Evolutionary conservation across 441 rosid genomes (phyloP), one percentile per base, ranked within the genome.

Genomic region (Corymbia calophylla): DNA sequence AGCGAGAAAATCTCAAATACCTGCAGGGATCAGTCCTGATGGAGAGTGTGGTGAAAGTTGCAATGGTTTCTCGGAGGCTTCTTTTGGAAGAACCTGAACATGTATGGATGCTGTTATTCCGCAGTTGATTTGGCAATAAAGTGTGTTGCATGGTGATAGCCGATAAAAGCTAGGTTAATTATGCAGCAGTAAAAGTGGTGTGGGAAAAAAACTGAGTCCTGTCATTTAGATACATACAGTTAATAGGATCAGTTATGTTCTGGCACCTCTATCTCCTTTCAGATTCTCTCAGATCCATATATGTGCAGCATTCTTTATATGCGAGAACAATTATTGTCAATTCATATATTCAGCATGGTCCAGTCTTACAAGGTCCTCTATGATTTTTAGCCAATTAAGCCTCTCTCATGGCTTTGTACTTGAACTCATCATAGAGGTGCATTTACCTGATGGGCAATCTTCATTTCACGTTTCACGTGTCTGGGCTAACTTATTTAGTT

Each of bases 41-140:
- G 98, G 98, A 96, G 91, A 95, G 95, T 93, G 93, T 95, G 68
- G 95, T 98, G 87, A 92, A 96, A 90, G 94, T 96, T 92, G 98
- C 99, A 91, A 96, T 98, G 98, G 92, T 96, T 87, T 93, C 95
- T 90, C 95, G 96, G 93, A 94, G 99, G 94, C 99, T 98, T 93
- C 96, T 97, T 88, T 89, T 94, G 91, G 99, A 97, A 94, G 99
- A 97, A 92, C 94, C 98, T 94, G 99, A 97, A 92, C 89, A 91
- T 91, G 99, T 97, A 94, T 87, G 96, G 89, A 53, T 27, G 89
- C 64, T 73, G 81, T 58, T 90, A 25, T 58, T 90, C 58, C 58
- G 82, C 84, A 55, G 56, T 48, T 87, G 88, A 54, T 90, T 88
- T 91, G 14, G 47, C 60, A 18, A 86, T 55, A 53, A 77, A 77